Evolutionary conservation across 2,329 filamentous ascomycete genomes (phyloP).

Genomic region (Xylaria multiplex): DNA sequence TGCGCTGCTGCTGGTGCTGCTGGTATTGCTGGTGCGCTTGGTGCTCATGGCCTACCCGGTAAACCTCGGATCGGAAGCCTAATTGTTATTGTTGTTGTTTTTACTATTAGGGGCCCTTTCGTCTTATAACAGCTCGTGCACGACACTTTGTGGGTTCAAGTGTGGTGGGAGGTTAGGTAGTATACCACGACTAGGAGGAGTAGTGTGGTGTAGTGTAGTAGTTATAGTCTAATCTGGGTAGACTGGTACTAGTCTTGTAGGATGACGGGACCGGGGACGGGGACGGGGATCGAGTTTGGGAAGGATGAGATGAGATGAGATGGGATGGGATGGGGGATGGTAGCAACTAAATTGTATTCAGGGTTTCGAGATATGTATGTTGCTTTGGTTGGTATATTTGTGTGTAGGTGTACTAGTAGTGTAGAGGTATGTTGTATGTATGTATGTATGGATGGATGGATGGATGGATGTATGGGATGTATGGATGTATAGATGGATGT

Average conservation of each 20-base stretch:
- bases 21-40: not conserved
- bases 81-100: constrained; percentile 1
- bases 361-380: constrained; percentile 27
- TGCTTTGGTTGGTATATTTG: not conserved
- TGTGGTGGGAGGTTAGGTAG: too few relatives aligned
- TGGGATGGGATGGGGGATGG: constrained; percentile 12
- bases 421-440: constrained; percentile 2
- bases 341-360: not conserved
- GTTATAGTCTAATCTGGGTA: too few relatives aligned
- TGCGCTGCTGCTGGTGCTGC: constrained; percentile 16
- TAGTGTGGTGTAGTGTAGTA: too few relatives aligned
- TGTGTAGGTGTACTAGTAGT: not conserved
- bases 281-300: constrained; percentile 25
- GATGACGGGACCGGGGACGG: constrained; percentile 12
- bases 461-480: too few relatives aligned
- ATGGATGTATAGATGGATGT: too few relatives aligned
- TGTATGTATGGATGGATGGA: not conserved
- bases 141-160: too few relatives aligned
- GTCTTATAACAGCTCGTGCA: constrained; percentile 19
- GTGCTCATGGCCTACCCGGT: constrained; percentile 20
- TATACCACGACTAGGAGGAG: too few relatives aligned
- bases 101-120: constrained; percentile 7
- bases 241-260: not conserved
- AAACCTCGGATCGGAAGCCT: constrained; percentile 4
- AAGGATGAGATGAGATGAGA: constrained; percentile 8